phyloP scores from a whole-genome alignment of 2,329 filamentous ascomycete genomes.

The Sclerotinia glacialis region DNA sequence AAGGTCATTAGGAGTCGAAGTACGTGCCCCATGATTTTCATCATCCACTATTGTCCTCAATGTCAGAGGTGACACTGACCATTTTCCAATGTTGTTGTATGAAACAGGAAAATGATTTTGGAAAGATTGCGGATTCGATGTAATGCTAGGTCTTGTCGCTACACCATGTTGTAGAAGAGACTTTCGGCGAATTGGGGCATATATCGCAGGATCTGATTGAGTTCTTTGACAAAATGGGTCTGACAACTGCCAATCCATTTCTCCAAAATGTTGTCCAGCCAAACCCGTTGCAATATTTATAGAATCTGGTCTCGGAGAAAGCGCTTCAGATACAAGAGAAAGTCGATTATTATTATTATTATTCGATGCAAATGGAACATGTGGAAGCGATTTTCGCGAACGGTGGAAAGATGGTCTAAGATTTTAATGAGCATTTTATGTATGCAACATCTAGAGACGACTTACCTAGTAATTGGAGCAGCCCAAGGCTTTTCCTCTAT shows the following conservation, averaged over 20 bases:
- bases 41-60: constrained; percentile 16
- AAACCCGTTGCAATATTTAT: constrained; percentile 11
- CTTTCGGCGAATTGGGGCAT: constrained; percentile 35
- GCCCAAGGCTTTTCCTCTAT: constrained; percentile 7
- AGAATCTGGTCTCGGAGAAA: constrained; percentile 27
- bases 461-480: constrained; percentile 13
- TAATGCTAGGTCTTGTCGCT: constrained; percentile 34
- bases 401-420: constrained; percentile 11
- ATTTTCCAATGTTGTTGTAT: constrained; percentile 16
- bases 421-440: constrained; percentile 2
- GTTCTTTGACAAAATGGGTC: constrained; percentile 24
- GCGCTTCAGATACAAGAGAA: constrained; percentile 34
- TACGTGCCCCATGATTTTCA: constrained; percentile 26
- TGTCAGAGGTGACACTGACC: constrained; percentile 13
- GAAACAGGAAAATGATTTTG: constrained; percentile 19
- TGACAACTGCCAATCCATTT: constrained; percentile 19
- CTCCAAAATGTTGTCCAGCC: constrained; percentile 15
- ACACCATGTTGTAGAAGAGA: constrained; percentile 38
- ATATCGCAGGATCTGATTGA: constrained; percentile 32
- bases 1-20: constrained; percentile 50
- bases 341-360: constrained; percentile 28
- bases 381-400: constrained; percentile 32
- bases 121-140: constrained; percentile 13
- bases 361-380: constrained; percentile 26
- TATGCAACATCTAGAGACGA: not conserved